Base-by-base conservation (phyloP, 1,284 basidiomycete genomes). In the Leccinum holopus region DNA sequence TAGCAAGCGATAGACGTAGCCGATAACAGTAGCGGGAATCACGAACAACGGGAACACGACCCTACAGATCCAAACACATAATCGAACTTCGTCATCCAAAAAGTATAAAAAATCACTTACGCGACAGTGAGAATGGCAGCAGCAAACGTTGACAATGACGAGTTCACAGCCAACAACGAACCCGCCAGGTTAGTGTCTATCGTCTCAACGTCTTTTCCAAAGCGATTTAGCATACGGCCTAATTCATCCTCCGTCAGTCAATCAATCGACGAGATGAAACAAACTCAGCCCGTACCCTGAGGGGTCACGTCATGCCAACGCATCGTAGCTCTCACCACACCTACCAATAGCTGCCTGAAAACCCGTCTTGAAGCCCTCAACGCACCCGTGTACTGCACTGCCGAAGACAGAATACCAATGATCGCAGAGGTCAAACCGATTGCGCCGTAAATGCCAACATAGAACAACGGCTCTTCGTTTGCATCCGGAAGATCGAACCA, bases 101-200 rank as follows among this genome's bases (percentile, higher is more conserved):
- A 5, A 32, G 16, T 0, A 35, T 44, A 18, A 53, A 3, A 37
- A 0, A 4, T 32, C 25, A 72, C 73, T 18, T 57, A 75, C 73
- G 62, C 67, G 35, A 77, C 70, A 3, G 75, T 77, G 33, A 76
- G 5, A 25, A 75, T 72, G 5, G 73, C 68, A 32, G 77, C 78
- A 47, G 89, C 80, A 73, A 95, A 89, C 33, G 82, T 84, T 0
- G 90, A 91, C 39, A 93, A 75, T 2, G 90, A 88, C 0, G 83
- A 81, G 66, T 92, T 90, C 57, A 93, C 90, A 5, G 85, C 81
- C 65, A 90, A 86, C 30, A 94, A 76, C 1, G 90, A 88, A 16
- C 60, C 9, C 3, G 74, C 74, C 49, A 84, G 69, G 53, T 75
- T 78, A 3, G 69, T 72, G 64, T 84, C 82, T 44, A 84, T 78